Conservation (phyloP, 371 early-diverging fungal genomes). For the Apophysomyces ossiformis region DNA sequence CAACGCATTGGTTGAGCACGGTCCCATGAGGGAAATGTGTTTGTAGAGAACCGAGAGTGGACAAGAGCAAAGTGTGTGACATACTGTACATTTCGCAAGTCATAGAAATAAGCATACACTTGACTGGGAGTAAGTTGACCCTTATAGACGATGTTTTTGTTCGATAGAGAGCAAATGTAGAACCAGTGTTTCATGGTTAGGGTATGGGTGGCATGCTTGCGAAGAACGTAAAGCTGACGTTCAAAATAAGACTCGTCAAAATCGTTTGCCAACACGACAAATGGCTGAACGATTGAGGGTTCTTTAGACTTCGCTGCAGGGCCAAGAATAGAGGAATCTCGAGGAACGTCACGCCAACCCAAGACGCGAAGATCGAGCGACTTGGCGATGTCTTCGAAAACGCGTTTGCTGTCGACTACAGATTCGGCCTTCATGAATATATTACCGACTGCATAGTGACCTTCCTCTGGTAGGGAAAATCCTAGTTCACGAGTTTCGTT, state of each 20-base stretch:
- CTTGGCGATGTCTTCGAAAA: constrained; percentile 79
- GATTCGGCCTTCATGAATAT: constrained; percentile 79
- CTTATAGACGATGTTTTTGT: constrained; percentile 94
- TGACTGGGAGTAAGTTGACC: constrained; percentile 94
- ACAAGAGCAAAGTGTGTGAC: constrained; percentile 93
- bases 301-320: constrained; percentile 88
- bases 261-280: constrained; percentile 64
- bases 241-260: constrained; percentile 82
- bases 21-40: constrained; percentile 98
- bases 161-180: constrained; percentile 94
- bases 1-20: constrained; percentile 97
- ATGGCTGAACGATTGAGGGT: constrained; percentile 94
- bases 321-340: constrained; percentile 86
- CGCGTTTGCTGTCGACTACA: constrained; percentile 66
- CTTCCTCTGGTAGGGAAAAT: constrained; percentile 72
- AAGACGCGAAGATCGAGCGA: constrained; percentile 76
- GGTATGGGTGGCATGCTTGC: constrained; percentile 88
- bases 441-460: constrained; percentile 94
- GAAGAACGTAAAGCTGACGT: constrained; percentile 85
- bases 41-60: constrained; percentile 98
- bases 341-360: constrained; percentile 93
- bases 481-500: constrained; percentile 65
- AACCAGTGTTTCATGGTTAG: constrained; percentile 86
- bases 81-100: constrained; percentile 82
- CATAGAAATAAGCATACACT: constrained; percentile 90